Percentiles rank a stretch among this genome's conserved stretches.
These are phyloP conservation scores for Insectozyma bohioensis DNA, from an alignment of 1,139 yeast genomes.

Conservation along the genomic window DNA sequence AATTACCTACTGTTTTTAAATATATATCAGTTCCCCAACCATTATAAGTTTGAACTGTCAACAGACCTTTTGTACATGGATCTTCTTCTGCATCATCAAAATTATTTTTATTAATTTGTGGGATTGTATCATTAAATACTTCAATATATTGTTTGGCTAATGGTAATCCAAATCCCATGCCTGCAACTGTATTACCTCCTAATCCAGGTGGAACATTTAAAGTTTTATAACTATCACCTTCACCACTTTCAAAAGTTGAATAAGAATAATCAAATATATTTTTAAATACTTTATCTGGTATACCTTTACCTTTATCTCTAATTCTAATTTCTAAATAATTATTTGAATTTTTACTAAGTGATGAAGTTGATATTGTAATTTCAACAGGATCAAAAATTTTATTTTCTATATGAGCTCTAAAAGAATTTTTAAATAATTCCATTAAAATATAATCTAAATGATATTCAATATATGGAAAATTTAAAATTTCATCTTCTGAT, in stretches of 20 bases:
- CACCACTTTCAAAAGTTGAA: conserved; percentile 67
- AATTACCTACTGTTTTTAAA: conserved; percentile 25
- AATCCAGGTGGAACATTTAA: conserved; percentile 70
- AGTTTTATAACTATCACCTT: conserved; percentile 57
- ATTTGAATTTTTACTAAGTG: conserved; percentile 33
- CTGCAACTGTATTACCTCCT: conserved; percentile 78
- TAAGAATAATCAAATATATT: conserved; percentile 84
- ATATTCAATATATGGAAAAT: conserved; percentile 79
- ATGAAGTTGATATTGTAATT: conserved; percentile 62
- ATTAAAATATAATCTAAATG: conserved; percentile 85
- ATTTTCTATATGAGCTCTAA: conserved; percentile 81
- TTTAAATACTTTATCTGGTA: conserved; percentile 60
- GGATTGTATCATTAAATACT: conserved; percentile 42
- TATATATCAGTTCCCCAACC: conserved; percentile 75
- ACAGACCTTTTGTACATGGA: conserved; percentile 49
- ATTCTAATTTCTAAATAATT: conserved; percentile 59
- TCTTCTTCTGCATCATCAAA: conserved; percentile 13
- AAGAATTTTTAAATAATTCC: conserved; percentile 84
- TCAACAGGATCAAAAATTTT: conserved; percentile 58
- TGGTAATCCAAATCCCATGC: conserved; percentile 96
- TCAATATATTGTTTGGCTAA: conserved; percentile 61
- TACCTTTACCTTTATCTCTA: conserved; percentile 89
- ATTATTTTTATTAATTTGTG: conserved; percentile 14
- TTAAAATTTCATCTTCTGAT: conserved; percentile 20
- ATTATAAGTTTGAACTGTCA: conserved; percentile 74